Conservation (phyloP, 2,329 filamentous ascomycete genomes). For the Colletotrichum sp. region DNA sequence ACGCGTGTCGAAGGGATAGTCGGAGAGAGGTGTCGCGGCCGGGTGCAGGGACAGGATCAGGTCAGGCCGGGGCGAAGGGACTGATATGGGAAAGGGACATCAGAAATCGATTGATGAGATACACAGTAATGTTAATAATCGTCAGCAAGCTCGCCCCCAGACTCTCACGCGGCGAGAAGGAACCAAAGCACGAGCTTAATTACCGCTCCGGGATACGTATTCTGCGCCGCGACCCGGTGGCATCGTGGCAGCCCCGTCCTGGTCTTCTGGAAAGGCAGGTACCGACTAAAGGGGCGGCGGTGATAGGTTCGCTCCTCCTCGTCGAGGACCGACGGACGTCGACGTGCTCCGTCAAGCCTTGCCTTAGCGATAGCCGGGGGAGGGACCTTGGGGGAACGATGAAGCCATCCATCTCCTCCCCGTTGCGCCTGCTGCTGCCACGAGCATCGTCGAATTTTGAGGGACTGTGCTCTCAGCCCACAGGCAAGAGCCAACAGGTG, state of each 20-base stretch:
- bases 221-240: not conserved
- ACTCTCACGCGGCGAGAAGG: not conserved
- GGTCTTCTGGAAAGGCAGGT: not conserved
- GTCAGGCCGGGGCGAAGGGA: not conserved
- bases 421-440: not conserved
- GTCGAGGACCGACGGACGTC: not conserved
- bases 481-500: not conserved
- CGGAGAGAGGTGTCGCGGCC: not conserved
- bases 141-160: not conserved
- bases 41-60: not conserved
- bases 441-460: not conserved
- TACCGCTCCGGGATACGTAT: not conserved
- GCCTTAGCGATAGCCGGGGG: not conserved
- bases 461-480: not conserved
- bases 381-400: not conserved
- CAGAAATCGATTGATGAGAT: not conserved
- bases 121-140: not conserved
- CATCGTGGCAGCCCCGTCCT: not conserved
- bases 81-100: not conserved
- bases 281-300: not conserved
- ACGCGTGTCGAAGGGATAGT: not conserved
- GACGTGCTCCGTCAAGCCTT: not conserved
- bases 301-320: not conserved
- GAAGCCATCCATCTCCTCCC: not conserved
- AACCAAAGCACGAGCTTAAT: conserved; percentile 5